Evolutionary conservation across 768 basidiomycete species (phyloP), one percentile per base, ranked within the genome.

Genomic region (Collybiopsis luxurians): DNA sequence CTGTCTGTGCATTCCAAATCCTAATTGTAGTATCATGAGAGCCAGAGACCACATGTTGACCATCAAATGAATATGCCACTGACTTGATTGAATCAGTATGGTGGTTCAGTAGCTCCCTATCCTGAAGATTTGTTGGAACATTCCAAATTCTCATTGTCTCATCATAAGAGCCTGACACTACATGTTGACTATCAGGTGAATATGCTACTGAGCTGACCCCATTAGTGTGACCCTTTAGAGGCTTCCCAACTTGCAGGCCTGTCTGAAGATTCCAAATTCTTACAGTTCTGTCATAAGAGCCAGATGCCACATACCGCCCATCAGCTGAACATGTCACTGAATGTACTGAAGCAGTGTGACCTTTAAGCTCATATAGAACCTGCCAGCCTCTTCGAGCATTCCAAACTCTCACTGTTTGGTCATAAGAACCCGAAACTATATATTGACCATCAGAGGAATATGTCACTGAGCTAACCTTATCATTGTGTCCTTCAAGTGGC

Each of bases 341-440:
- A 19, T 19, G 5, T 34, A 34, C 13, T 34, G 31, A 13, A 12
- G 12, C 9, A 10, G 53, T n/a, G 39, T 17, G n/a, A 38, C 30
- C 6, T 13, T 34, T 5, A 13, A 34, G 13, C 13, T 6, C 5
- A 6, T 34, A 5, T 34, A 5, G 6, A 13, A 34, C 31, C 31
- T 34, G 6, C 13, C 13, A 5, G 5, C 59, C 57, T 56, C 30
- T 48, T 38, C 58, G 13, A 27, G 55, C 40, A 64, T 83, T 78
- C 81, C 81, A 83, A 1, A 81, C 68, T 15, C 75, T 72, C 19
- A 82, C 67, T 13, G 77, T 79, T 60, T 78, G 75, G 70, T 82
- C 81, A 65, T 78, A 74, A 9, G 78, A 77, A 0, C 78, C 79
- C 2, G 79, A 80, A 5, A 80, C 67, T 31, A 83, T 73, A 61